phyloP scores from a whole-genome alignment of 2,329 filamentous ascomycete species.

The Coleophoma crateriformis region DNA sequence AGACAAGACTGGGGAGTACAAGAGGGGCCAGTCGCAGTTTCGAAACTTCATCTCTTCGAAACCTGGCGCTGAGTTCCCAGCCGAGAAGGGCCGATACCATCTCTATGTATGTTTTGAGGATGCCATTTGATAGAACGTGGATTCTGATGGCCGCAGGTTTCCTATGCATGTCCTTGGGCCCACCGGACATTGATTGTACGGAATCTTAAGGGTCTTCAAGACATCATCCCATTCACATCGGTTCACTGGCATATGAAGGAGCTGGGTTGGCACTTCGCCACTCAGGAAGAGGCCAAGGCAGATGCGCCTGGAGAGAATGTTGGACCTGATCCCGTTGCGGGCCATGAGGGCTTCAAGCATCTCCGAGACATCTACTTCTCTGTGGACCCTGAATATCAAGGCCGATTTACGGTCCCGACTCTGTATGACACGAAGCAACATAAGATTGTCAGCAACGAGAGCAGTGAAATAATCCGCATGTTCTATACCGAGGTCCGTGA shows the following conservation, averaged over 20 bases:
- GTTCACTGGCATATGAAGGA: constrained; percentile 60
- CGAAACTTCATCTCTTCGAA: constrained; percentile 60
- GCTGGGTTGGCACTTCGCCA: constrained; percentile 63
- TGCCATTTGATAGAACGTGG: constrained; percentile 50
- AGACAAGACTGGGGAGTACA: constrained; percentile 86
- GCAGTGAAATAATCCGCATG: constrained; percentile 79
- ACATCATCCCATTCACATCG: constrained; percentile 55
- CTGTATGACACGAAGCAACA: constrained; percentile 61
- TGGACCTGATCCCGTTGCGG: constrained; percentile 54
- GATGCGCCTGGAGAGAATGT: constrained; percentile 56
- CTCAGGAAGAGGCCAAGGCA: constrained; percentile 43
- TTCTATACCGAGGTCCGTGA: constrained; percentile 69
- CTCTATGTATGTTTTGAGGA: constrained; percentile 71
- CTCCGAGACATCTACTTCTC: constrained; percentile 63
- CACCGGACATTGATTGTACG: constrained; percentile 80
- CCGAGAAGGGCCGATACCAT: constrained; percentile 88
- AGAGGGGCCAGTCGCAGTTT: constrained; percentile 79
- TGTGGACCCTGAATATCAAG: constrained; percentile 58
- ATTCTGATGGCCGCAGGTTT: constrained; percentile 45
- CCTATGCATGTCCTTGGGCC: constrained; percentile 54
- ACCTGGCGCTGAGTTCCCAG: constrained; percentile 56
- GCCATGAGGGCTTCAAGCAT: constrained; percentile 59
- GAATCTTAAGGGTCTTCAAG: constrained; percentile 85
- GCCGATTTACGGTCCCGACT: constrained; percentile 65
- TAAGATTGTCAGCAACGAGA: constrained; percentile 78